A percentile compares a stretch with the other conserved stretches of the same genome.
Evolutionary conservation across 2,329 filamentous ascomycete genomes (phyloP).

Genomic region (Chalara sp.): DNA sequence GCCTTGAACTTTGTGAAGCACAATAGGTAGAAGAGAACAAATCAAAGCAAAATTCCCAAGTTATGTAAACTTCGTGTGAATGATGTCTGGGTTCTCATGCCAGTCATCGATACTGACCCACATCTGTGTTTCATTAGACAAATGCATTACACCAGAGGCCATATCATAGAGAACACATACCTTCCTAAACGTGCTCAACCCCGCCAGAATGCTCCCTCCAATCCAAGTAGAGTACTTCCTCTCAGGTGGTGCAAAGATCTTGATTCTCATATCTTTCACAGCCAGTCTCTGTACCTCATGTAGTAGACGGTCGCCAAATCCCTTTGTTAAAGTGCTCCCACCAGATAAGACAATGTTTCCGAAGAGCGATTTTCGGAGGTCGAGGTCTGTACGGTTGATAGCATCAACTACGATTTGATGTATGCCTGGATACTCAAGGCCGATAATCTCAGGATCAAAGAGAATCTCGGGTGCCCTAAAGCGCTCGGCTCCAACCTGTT

Average conservation of each 20-base stretch:
- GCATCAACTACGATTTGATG: constrained; percentile 97
- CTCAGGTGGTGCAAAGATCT: constrained; percentile 97
- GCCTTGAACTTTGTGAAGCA: too few species aligned
- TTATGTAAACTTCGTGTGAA: constrained; percentile 92
- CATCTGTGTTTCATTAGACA: constrained; percentile 56
- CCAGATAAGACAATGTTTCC: constrained; percentile 96
- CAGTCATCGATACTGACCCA: constrained; percentile 99
- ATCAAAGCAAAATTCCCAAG: too few species aligned
- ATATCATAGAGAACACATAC: constrained; percentile 39
- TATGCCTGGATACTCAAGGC: constrained; percentile 91
- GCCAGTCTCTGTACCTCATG: constrained; percentile 88
- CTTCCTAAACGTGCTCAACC: constrained; percentile 97
- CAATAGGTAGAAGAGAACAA: too few species aligned
- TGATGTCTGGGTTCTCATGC: constrained; percentile 99
- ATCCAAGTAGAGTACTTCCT: constrained; percentile 99
- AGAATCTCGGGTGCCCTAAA: constrained; percentile 96
- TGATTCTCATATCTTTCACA: constrained; percentile 98
- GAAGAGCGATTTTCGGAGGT: constrained; percentile 88
- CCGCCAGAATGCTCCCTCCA: constrained; percentile 92
- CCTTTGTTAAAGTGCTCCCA: constrained; percentile 92
- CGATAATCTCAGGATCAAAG: constrained; percentile 95
- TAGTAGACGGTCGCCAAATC: constrained; percentile 88
- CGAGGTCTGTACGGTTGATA: constrained; percentile 91
- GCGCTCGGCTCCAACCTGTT: constrained; percentile 79
- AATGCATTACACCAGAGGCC: too few species aligned